Evolutionary conservation across 345 rosid genomes (phyloP).

Genomic region (Orychophragmus violaceus): DNA sequence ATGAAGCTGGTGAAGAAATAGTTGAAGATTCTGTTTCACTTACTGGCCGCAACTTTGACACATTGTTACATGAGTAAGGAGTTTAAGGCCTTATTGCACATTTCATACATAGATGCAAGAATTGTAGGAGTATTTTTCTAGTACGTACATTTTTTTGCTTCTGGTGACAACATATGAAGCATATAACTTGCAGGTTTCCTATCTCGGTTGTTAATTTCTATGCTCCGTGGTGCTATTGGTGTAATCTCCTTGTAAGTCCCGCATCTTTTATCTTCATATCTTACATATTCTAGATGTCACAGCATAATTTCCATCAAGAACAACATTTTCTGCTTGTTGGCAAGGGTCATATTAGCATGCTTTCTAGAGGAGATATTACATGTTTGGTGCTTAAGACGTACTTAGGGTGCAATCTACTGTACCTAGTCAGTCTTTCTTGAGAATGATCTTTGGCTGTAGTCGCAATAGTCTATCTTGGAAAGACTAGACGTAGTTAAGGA

Average conservation of each 20-base stretch:
- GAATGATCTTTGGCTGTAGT: conserved; percentile 12
- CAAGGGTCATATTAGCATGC: conserved; percentile 1
- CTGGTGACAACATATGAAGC: conserved; percentile 12
- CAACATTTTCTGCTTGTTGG: neutral
- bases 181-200: conserved; percentile 57
- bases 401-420: neutral
- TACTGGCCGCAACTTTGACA: conserved; percentile 61
- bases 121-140: neutral
- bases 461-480: neutral
- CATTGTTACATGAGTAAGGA: conserved; percentile 66
- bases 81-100: conserved; percentile 1
- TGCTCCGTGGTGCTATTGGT: conserved; percentile 99
- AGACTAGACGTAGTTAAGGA: neutral
- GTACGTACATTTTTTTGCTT: conserved; percentile 12
- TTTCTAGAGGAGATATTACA: neutral
- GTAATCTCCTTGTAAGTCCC: conserved; percentile 79
- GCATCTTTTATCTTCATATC: conserved; percentile 8
- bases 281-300: neutral
- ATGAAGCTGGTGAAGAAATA: conserved; percentile 58
- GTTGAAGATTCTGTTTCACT: conserved; percentile 60
- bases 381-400: conserved; percentile 3
- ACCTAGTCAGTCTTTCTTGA: conserved; percentile 3
- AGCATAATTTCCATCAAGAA: conserved; percentile 2
- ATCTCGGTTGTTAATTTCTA: conserved; percentile 85
- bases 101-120: neutral